Evolutionary conservation across 371 early-diverging fungal genomes (phyloP).

Genomic region (Basidiobolus meristosporus): DNA sequence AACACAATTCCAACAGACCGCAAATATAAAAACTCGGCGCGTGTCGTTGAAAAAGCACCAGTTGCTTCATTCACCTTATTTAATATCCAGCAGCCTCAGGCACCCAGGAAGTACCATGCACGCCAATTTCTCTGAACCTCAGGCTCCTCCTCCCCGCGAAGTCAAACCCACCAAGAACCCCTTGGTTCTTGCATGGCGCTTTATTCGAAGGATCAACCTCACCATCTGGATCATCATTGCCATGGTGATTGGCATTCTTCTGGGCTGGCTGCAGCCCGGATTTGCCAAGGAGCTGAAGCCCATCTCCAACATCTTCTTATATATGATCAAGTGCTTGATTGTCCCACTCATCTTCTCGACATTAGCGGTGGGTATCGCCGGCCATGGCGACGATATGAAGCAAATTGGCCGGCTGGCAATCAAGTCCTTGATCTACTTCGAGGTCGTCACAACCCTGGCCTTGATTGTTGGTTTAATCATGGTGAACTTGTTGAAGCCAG

Average conservation of each 20-base stretch:
- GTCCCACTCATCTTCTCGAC: slow-evolving; percentile 53
- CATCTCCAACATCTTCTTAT: slow-evolving; percentile 31
- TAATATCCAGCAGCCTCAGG: too few species aligned
- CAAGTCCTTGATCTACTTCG: slow-evolving; percentile 45
- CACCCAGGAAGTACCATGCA: too few species aligned
- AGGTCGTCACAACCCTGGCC: slow-evolving; percentile 44
- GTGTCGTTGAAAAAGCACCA: too few species aligned
- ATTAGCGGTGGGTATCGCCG: slow-evolving; percentile 50
- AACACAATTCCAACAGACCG: too few species aligned
- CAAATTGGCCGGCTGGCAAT: slow-evolving; percentile 36
- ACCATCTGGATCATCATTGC: slow-evolving; percentile 36
- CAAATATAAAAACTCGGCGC: too few species aligned
- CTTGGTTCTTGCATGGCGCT: slow-evolving; percentile 8
- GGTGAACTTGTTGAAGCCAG: slow-evolving; percentile 30
- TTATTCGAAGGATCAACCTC: slow-evolving; percentile 19
- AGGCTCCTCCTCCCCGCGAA: too few species aligned
- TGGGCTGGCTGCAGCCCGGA: slow-evolving; percentile 29
- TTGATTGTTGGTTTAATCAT: slow-evolving; percentile 43
- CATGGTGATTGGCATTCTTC: slow-evolving; percentile 34
- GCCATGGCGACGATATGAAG: slow-evolving; percentile 47
- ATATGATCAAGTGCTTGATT: slow-evolving; percentile 45
- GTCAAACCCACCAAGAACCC: slow-evolving; percentile 2
- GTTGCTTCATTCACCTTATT: too few species aligned
- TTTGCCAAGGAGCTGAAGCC: slow-evolving; percentile 21
- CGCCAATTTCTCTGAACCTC: too few species aligned